Percentiles rank a stretch among this genome's conserved stretches.
phyloP scores from a whole-genome alignment of 2,329 filamentous ascomycete species.

The Trichoderma gracile region DNA sequence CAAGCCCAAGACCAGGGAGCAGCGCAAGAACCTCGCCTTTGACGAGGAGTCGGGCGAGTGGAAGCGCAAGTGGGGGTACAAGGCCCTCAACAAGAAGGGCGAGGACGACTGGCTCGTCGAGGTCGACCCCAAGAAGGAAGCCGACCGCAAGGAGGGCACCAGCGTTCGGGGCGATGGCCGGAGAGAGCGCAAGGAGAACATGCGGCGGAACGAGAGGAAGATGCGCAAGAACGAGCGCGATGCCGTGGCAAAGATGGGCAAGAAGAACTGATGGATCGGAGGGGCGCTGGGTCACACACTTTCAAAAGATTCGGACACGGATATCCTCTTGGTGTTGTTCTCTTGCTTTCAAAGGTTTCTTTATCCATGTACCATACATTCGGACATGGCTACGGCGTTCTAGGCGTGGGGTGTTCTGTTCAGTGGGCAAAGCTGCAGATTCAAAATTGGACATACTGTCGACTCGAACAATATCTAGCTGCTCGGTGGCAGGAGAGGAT shows the following conservation, averaged over 20 bases:
- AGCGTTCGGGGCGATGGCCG: slow-evolving; percentile 63
- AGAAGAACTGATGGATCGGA: slow-evolving; percentile 28
- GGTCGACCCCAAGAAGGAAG: slow-evolving; percentile 76
- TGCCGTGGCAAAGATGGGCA: slow-evolving; percentile 33
- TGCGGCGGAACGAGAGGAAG: slow-evolving; percentile 69
- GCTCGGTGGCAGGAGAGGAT: not conserved
- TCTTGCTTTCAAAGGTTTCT: not conserved
- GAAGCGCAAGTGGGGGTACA: slow-evolving; percentile 94
- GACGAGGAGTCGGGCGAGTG: slow-evolving; percentile 84
- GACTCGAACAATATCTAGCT: not conserved
- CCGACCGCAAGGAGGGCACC: slow-evolving; percentile 61
- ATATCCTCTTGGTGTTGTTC: not conserved
- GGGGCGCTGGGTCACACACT: not conserved
- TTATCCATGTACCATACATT: slow-evolving; percentile 16
- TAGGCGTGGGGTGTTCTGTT: slow-evolving; percentile 34
- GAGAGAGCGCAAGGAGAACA: slow-evolving; percentile 65
- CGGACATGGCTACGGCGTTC: slow-evolving; percentile 36
- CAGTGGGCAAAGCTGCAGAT: slow-evolving; percentile 28
- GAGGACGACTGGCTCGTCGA: slow-evolving; percentile 90
- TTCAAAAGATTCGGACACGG: not conserved
- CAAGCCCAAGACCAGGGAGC: slow-evolving; percentile 79
- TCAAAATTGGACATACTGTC: slow-evolving; percentile 26
- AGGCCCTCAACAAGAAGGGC: slow-evolving; percentile 81
- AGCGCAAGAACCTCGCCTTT: slow-evolving; percentile 72
- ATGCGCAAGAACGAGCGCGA: slow-evolving; percentile 66